Conservation (phyloP, 768 basidiomycete species). For the Trametes cinnabarina region DNA sequence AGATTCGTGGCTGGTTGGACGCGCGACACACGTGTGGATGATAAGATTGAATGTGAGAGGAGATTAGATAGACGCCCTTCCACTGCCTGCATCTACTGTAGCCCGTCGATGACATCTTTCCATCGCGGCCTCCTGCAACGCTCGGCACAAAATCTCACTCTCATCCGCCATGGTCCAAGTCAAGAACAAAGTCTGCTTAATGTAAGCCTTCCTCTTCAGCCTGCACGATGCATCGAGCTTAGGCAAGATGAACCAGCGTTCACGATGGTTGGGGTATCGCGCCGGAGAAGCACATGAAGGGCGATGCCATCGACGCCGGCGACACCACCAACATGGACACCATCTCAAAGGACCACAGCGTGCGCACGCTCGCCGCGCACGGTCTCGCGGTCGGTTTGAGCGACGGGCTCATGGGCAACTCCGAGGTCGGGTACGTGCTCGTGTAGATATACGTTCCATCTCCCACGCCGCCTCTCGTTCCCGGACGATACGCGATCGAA, state of each 20-base stretch:
- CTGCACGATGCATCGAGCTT: background rate
- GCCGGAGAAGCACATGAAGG: conserved; percentile 63
- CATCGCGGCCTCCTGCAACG: background rate
- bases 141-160: background rate
- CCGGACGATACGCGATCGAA: background rate
- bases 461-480: background rate
- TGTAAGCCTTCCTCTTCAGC: conserved; percentile 47
- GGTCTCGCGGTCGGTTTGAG: conserved; percentile 90
- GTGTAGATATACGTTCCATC: too few relatives aligned
- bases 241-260: conserved; percentile 47
- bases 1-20: background rate
- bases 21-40: background rate
- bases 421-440: conserved; percentile 95
- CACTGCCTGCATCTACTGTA: too few relatives aligned
- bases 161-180: conserved; percentile 45
- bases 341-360: conserved; percentile 73
- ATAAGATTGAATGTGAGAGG: background rate
- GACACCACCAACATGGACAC: conserved; percentile 87
- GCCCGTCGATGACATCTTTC: background rate
- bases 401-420: conserved; percentile 97
- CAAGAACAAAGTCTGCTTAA: conserved; percentile 89
- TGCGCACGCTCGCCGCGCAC: conserved; percentile 74
- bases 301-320: conserved; percentile 85
- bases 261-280: conserved; percentile 97
- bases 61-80: conserved; percentile 13